Evolutionary conservation across 169 alveolate genomes (phyloP).

Genomic region (Plasmodium sp.): DNA sequence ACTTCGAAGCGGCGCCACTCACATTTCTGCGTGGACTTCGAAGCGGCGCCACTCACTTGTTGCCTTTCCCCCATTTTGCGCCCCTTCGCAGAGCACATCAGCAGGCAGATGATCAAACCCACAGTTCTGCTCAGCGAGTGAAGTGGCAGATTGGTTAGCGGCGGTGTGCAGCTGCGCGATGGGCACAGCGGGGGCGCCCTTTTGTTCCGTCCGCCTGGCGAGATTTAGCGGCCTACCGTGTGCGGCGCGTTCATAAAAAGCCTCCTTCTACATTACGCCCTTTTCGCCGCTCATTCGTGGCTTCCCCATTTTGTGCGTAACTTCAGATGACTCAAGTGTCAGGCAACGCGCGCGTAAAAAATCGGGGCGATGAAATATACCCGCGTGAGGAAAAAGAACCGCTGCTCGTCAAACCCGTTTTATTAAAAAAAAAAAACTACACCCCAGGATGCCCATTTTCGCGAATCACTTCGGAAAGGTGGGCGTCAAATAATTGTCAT

Average conservation of each 20-base stretch:
- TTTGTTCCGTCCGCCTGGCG: not conserved
- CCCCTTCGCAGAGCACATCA: conserved; percentile 43
- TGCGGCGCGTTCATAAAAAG: not conserved
- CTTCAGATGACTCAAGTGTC: not conserved
- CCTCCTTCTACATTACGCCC: not conserved
- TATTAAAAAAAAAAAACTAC: not conserved
- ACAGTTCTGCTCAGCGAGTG: conserved; percentile 51
- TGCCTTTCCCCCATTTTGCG: not conserved
- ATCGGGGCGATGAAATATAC: not conserved
- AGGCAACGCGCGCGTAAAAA: not conserved
- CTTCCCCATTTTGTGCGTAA: not conserved
- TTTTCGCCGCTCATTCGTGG: not conserved
- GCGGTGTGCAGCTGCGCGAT: not conserved
- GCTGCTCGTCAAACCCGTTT: not conserved
- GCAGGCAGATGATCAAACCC: conserved; percentile 55
- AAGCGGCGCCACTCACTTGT: not conserved
- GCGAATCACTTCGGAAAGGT: conserved; percentile 38
- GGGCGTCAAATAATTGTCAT: conserved; percentile 40
- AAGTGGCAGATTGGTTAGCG: not conserved
- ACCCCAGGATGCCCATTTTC: not conserved
- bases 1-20: not conserved
- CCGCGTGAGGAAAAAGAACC: not conserved
- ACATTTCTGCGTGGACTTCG: not conserved
- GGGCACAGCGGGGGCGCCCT: not conserved
- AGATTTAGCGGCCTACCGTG: not conserved